A percentile compares a stretch with the other conserved stretches of the same genome.
phyloP scores from a whole-genome alignment of 164 flowering plant genomes.

The Kalanchoe fedtschenkoi region DNA sequence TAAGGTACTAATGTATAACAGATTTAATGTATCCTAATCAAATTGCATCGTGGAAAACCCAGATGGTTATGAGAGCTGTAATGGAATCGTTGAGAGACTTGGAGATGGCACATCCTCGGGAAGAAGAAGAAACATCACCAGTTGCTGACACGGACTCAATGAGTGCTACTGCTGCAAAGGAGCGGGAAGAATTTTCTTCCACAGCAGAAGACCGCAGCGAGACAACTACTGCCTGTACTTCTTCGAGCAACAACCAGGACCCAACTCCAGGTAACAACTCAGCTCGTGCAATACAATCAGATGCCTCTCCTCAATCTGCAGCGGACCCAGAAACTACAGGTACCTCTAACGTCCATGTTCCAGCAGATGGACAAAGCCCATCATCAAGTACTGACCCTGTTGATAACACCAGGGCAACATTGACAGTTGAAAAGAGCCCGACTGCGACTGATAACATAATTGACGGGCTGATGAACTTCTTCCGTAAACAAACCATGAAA shows the following conservation, averaged over 20 bases:
- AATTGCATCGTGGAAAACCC: conserved; percentile 7
- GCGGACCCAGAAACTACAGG: conserved; percentile 14
- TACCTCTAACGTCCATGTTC: conserved; percentile 19
- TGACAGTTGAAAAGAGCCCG: conserved; percentile 51
- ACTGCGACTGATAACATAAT: conserved; percentile 40
- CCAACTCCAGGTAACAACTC: neutral
- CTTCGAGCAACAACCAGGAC: neutral
- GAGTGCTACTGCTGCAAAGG: neutral
- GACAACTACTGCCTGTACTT: neutral
- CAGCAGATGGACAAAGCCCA: conserved; percentile 20
- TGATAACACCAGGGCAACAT: conserved; percentile 52
- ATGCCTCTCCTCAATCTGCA: neutral
- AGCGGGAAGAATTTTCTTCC: neutral
- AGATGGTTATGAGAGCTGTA: conserved; percentile 93
- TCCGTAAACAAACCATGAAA: conserved; percentile 29
- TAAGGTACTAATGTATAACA: neutral
- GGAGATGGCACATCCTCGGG: conserved; percentile 31
- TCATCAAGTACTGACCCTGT: conserved; percentile 26
- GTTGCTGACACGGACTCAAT: neutral
- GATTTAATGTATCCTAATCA: neutral
- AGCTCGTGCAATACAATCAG: neutral
- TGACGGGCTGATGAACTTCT: conserved; percentile 74
- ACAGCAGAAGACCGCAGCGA: neutral
- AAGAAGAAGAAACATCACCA: conserved; percentile 10
- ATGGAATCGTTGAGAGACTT: conserved; percentile 63